Conservation (phyloP, 441 rosid genomes). For the Francoa sonchifolia region DNA sequence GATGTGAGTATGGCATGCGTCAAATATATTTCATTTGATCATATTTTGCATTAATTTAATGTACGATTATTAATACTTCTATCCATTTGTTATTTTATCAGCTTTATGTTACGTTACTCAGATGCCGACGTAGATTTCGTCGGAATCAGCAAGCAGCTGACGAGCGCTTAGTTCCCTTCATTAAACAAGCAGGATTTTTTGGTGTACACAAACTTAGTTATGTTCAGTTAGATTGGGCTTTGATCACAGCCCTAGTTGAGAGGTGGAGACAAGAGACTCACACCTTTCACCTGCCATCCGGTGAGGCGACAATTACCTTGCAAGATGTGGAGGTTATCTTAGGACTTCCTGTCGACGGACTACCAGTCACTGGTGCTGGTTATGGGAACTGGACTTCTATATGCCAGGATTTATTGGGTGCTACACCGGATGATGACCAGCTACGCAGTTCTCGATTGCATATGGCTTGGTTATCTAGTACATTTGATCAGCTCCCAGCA, state of each 20-base stretch:
- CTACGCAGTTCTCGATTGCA: not conserved
- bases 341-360: not conserved
- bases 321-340: not conserved
- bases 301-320: not conserved
- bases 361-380: not conserved
- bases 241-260: conserved; percentile 4
- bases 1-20: not conserved
- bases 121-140: too few relatives aligned
- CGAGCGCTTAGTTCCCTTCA: not conserved
- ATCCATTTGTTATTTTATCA: too few relatives aligned
- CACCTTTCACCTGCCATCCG: conserved; percentile 1
- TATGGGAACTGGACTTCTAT: not conserved
- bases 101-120: too few relatives aligned
- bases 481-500: not conserved
- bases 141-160: too few relatives aligned
- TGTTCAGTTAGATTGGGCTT: conserved; percentile 4
- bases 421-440: not conserved
- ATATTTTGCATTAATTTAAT: too few relatives aligned
- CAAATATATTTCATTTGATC: too few relatives aligned
- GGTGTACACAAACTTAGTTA: not conserved
- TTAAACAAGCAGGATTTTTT: not conserved
- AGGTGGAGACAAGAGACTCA: conserved; percentile 8
- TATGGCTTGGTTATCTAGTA: not conserved
- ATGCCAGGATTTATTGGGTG: not conserved
- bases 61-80: too few relatives aligned